Base-by-base conservation (phyloP, 1,139 yeast species). In the Zygosaccharomyces sapae region DNA sequence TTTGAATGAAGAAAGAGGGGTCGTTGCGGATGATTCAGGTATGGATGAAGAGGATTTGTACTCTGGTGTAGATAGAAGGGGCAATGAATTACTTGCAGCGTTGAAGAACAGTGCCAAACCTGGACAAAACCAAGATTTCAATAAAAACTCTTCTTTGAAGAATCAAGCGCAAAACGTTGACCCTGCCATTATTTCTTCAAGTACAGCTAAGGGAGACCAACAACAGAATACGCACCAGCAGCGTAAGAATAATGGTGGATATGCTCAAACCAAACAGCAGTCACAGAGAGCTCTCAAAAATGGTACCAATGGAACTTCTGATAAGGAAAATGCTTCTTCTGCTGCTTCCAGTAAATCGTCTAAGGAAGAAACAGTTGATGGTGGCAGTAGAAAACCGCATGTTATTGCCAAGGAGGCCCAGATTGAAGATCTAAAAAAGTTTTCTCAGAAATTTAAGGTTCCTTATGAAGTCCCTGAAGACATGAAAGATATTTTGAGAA, bases 1-100 rank as follows among this genome's bases (percentile, higher is more conserved):
- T 66, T 56, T 90, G 33, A 88, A 95, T 52, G 98, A 92, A 65
- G 98, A 92, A 67, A 80, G 98, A 65, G 96, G 96, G 18, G 51
- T 80, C 10, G 65, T 65, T 18, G 77, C 85, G 35, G 96, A 87
- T 62, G 96, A 87, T 63, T 78, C 86, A 52, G 96, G 95, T 2
- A 57, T 86, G 57, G 97, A 92, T 66, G 98, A 92, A 69, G 99
- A 94, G 66, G 97, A 89, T 67, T 86, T 86, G 68, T 92, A 90
- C 63, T 88, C 97, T 2, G 97, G 97, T 40, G 98, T 92, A 45
- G 71, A 62, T 42, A 60, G 70, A 43, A 72, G 85, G 55, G 85
- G 85, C 27, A 81, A 77, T 55, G 86, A 81, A 49, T 68, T 81
- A 50, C 75, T 81, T 74, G 85, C 85, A 2, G 81, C 85, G 4